Evolutionary conservation across 352 stramenopile species (phyloP), one percentile per base, ranked within the genome.

Genomic region (Ophiocytium majus): DNA sequence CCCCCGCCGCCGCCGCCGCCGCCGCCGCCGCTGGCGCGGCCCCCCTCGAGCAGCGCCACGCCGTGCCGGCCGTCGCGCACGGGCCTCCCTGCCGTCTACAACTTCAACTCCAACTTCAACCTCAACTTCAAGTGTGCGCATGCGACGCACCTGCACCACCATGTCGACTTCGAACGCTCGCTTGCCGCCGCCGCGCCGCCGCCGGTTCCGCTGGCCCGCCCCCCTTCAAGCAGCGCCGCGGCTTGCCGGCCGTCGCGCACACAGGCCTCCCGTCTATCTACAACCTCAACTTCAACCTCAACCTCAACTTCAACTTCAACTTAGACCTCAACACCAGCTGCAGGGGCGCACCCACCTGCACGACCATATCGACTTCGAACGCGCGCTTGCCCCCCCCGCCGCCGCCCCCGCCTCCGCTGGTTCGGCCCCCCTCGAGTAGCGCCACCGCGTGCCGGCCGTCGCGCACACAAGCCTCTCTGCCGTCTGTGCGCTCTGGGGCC

Each of bases 291-390:
- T n/a, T n/a, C n/a, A n/a, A n/a, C n/a, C n/a, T n/a, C n/a, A n/a
- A n/a, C n/a, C n/a, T n/a, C n/a, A n/a, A n/a, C n/a, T n/a, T n/a
- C n/a, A n/a, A n/a, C n/a, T n/a, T n/a, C n/a, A n/a, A n/a, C n/a
- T n/a, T n/a, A n/a, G n/a, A n/a, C n/a, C n/a, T n/a, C n/a, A n/a
- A n/a, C n/a, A n/a, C n/a, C n/a, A n/a, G n/a, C n/a, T n/a, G n/a
- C n/a, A n/a, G n/a, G n/a, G n/a, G n/a, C n/a, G n/a, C 43, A 14
- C 43, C 43, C 34, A 76, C 64, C 64, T 76, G 64, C 64, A 76
- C 5, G 10, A 76, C 64, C 31, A 37, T 5, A 17, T 76, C 64
- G 31, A 76, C 64, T 17, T 76, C 64, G 5, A 5, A 76, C 64
- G 64, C 64, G 31, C 64, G 31, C 64, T 76, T 76, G 34, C 31